Conservation (phyloP, 495 filamentous ascomycete genomes). For the Penicillium mononematosum region DNA sequence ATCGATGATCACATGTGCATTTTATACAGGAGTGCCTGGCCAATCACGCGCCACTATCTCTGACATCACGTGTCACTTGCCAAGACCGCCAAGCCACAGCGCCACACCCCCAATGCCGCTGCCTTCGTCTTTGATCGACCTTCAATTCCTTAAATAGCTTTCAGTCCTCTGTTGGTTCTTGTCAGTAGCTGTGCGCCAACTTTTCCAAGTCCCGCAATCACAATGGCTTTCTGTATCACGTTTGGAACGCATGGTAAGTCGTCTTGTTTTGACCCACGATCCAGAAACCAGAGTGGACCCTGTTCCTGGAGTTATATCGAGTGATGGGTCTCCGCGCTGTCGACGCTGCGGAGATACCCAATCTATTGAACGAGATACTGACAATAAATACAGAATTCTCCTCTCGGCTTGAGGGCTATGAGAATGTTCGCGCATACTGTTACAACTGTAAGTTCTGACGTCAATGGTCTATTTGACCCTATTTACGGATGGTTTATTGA, state of each 20-base stretch:
- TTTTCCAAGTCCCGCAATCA: conserved; percentile 6
- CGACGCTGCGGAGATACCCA: conserved; percentile 5
- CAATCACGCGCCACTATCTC: conserved; percentile 19
- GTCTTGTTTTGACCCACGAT: conserved; percentile 11
- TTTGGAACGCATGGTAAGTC: conserved; percentile 54
- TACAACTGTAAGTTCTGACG: conserved; percentile 47
- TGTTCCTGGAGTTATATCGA: conserved; percentile 6
- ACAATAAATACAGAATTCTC: conserved; percentile 45
- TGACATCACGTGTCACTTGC: conserved; percentile 29
- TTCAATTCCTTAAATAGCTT: conserved; percentile 8
- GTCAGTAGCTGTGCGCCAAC: background rate
- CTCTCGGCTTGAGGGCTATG: conserved; percentile 53
- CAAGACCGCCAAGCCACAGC: conserved; percentile 30
- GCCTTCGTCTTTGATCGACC: conserved; percentile 23
- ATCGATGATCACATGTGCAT: conserved; percentile 1
- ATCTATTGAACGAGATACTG: conserved; percentile 7
- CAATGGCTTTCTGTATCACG: conserved; percentile 57
- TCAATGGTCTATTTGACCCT: background rate
- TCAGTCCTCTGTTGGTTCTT: conserved; percentile 5
- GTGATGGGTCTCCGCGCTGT: conserved; percentile 17
- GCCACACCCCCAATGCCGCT: conserved; percentile 25
- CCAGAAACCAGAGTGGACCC: conserved; percentile 8
- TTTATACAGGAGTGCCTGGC: background rate
- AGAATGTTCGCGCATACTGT: conserved; percentile 54
- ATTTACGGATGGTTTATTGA: background rate